A percentile compares a stretch with the other conserved stretches of the same genome.
These are phyloP conservation scores for fission yeast (Schizosaccharomyces pombe) DNA, from an alignment of 805 yeast genomes.

Conservation along the genomic window DNA sequence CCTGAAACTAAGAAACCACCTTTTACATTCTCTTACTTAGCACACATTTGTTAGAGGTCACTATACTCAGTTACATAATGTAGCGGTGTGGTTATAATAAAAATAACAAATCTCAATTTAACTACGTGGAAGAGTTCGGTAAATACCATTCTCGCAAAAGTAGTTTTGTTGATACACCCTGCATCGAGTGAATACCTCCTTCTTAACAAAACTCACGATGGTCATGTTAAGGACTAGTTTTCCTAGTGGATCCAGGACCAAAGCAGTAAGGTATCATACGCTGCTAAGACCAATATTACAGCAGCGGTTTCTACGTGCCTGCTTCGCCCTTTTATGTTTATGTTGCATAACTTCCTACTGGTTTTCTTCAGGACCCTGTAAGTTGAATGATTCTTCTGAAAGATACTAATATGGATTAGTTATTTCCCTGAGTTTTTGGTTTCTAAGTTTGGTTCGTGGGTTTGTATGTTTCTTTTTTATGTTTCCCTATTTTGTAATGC, in stretches of 20 bases:
- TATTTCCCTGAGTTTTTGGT: not conserved
- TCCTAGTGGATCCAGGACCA: not conserved
- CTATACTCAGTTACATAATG: too few species aligned
- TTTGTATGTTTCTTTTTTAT: not conserved
- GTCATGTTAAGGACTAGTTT: not conserved
- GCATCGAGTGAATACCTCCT: too few species aligned
- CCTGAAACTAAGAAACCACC: too few species aligned
- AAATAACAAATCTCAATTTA: too few species aligned
- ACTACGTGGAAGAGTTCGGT: too few species aligned
- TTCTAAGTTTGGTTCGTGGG: not conserved
- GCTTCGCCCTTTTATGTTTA: not conserved
- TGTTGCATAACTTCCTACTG: not conserved
- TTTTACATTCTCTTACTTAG: too few species aligned
- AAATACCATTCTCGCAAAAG: too few species aligned
- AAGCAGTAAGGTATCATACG: not conserved
- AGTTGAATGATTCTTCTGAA: not conserved
- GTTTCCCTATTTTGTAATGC: not conserved
- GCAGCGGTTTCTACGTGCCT: conserved; percentile 1
- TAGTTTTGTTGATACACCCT: too few species aligned
- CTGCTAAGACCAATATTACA: not conserved
- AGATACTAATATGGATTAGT: not conserved
- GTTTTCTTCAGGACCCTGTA: not conserved
- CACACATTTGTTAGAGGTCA: too few species aligned
- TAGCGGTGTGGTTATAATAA: too few species aligned
- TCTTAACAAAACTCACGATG: not conserved